A percentile compares a stretch with the other conserved stretches of the same genome.
These are phyloP conservation scores for Adiantum capillusveneris DNA, from an alignment of 75 land plant genomes.

Conservation along the genomic window DNA sequence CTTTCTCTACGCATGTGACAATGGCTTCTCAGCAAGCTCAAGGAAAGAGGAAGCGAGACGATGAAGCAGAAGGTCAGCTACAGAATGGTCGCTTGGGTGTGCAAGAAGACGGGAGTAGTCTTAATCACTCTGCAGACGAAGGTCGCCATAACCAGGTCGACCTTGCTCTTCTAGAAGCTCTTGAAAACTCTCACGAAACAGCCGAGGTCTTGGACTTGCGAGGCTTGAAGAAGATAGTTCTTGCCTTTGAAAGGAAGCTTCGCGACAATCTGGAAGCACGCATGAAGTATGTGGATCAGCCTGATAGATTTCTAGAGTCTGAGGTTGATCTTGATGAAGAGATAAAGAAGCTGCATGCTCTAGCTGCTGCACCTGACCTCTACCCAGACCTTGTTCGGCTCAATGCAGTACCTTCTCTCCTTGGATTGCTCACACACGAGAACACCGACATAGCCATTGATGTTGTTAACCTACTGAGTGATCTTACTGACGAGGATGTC, in stretches of 20 bases:
- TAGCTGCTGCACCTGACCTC: constrained; percentile 88
- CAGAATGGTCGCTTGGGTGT: no score
- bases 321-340: constrained; percentile 96
- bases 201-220: constrained; percentile 72
- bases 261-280: constrained; percentile 88
- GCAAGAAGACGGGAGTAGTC: no score
- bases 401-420: constrained; percentile 54
- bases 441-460: constrained; percentile 83
- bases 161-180: constrained; percentile 63
- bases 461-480: constrained; percentile 61
- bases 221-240: constrained; percentile 72
- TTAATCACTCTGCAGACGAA: no score
- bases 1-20: no score
- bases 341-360: constrained; percentile 57
- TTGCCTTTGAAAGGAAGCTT: constrained; percentile 91
- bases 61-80: no score
- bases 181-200: constrained; percentile 45
- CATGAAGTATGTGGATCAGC: constrained; percentile 86
- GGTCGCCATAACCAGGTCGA: constrained; percentile 25
- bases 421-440: constrained; percentile 64
- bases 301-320: constrained; percentile 90
- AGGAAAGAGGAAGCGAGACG: no score
- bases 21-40: background rate
- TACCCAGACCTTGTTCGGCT: constrained; percentile 85
- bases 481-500: constrained; percentile 87